A percentile compares a stretch with the other conserved stretches of the same genome.
Conservation (phyloP, 2,329 filamentous ascomycete species). For the Sporothrix variecibatus region DNA sequence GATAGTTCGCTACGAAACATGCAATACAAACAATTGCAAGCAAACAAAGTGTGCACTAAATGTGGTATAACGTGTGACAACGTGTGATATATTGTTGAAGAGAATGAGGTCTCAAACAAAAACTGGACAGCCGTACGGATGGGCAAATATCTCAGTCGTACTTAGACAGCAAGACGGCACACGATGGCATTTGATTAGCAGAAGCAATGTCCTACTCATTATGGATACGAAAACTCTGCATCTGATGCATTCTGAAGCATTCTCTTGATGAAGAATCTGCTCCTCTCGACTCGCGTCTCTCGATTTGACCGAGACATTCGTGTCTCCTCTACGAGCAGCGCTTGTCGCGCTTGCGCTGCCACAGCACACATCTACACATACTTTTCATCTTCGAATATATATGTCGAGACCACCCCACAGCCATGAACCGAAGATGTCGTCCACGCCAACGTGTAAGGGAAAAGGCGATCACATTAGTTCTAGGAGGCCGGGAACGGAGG, state of each 20-base stretch:
- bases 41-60: neutral
- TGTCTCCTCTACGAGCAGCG: neutral
- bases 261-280: neutral
- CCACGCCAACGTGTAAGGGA: slow-evolving; percentile 49
- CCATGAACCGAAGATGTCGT: slow-evolving; percentile 47
- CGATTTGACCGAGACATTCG: neutral
- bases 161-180: neutral
- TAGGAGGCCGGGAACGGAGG: slow-evolving; percentile 59
- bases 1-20: neutral
- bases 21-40: slow-evolving; percentile 16
- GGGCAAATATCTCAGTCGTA: neutral
- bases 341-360: neutral
- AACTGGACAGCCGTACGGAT: neutral
- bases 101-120: neutral
- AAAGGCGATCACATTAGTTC: slow-evolving; percentile 50
- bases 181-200: neutral
- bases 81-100: neutral
- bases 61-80: neutral
- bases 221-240: neutral
- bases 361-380: neutral
- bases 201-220: neutral
- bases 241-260: neutral
- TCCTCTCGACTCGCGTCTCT: neutral
- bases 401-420: slow-evolving; percentile 57
- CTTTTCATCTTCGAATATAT: neutral